Evolutionary conservation across 495 filamentous ascomycete species (phyloP), one percentile per base, ranked within the genome.

Genomic region (Penicillium taxi): DNA sequence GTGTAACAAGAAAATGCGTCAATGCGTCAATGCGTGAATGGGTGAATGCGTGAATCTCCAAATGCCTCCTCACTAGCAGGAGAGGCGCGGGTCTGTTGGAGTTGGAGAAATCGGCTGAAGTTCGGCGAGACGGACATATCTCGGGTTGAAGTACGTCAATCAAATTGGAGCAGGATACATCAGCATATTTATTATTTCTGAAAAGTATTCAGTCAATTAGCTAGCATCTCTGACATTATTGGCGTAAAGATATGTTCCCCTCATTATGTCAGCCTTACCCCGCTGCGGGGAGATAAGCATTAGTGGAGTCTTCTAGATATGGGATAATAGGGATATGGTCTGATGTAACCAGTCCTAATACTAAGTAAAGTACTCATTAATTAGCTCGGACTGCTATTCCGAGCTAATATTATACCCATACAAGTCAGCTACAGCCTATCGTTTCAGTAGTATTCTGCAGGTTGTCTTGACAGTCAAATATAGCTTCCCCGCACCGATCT

Each of bases 231-330:
- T n/a, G n/a, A n/a, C n/a, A n/a, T n/a, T n/a, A n/a, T n/a, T n/a
- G n/a, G n/a, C n/a, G n/a, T n/a, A n/a, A n/a, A n/a, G n/a, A n/a
- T n/a, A n/a, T 5, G 4, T 49, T 46, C 53, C 52, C 53, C 53
- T 50, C 53, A 56, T 53, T 53, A 56, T 20, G 33, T 54, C 32
- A 56, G 37, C 41, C 12, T n/a, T 27, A 14, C 44, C 33, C 40
- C 44, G 8, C 43, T 38, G 44, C 44, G 44, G 44, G 18, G 43
- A 23, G 23, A n/a, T 18, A 15, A 17, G 5, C 29, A n/a, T 5
- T 29, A 18, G 9, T 17, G 16, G 16, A 24, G n/a, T n/a, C n/a
- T n/a, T 16, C 24, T 13, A 29, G 26, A 11, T 28, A 32, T 31
- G 31, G 9, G 6, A 12, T 21, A 19, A 35, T 18, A 29, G 5